Conservation (phyloP, 2,329 filamentous ascomycete genomes). For the Chaetomium sp. region DNA sequence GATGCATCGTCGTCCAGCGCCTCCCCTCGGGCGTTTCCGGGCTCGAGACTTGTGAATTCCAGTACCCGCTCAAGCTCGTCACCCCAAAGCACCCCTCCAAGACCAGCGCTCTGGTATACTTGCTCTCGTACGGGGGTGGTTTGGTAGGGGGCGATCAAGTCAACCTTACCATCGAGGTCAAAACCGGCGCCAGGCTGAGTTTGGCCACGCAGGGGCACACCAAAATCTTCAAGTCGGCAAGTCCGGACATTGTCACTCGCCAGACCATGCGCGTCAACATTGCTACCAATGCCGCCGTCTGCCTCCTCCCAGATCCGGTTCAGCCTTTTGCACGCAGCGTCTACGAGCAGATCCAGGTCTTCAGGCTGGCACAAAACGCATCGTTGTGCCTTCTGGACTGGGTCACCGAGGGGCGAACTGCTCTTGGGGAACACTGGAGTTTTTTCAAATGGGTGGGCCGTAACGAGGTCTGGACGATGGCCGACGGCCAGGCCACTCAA, state of each 20-base stretch:
- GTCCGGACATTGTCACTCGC: slow-evolving; percentile 56
- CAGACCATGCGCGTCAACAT: slow-evolving; percentile 59
- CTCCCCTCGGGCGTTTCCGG: slow-evolving; percentile 72
- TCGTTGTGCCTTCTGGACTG: slow-evolving; percentile 87
- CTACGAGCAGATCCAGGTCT: slow-evolving; percentile 83
- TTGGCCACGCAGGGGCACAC: slow-evolving; percentile 79
- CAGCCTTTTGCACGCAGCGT: slow-evolving; percentile 85
- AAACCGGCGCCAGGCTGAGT: slow-evolving; percentile 65
- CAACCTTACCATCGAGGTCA: slow-evolving; percentile 69
- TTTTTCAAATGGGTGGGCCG: slow-evolving; percentile 76
- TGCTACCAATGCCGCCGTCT: slow-evolving; percentile 56
- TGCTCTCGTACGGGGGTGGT: slow-evolving; percentile 92
- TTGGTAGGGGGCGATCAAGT: slow-evolving; percentile 86
- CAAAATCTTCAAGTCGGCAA: slow-evolving; percentile 86
- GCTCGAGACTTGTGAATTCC: slow-evolving; percentile 76
- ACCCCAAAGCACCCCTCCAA: slow-evolving; percentile 69
- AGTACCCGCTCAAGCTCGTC: slow-evolving; percentile 94
- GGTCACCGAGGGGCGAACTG: slow-evolving; percentile 85
- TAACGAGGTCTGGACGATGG: slow-evolving; percentile 77
- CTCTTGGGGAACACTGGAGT: slow-evolving; percentile 87
- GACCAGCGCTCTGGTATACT: slow-evolving; percentile 75
- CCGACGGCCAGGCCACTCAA: slow-evolving; percentile 40
- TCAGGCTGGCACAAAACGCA: slow-evolving; percentile 59
- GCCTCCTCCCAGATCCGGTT: slow-evolving; percentile 84
- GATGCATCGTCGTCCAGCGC: slow-evolving; percentile 71